phyloP scores from a whole-genome alignment of 1,284 basidiomycete species.

The Ustilago sp. region DNA sequence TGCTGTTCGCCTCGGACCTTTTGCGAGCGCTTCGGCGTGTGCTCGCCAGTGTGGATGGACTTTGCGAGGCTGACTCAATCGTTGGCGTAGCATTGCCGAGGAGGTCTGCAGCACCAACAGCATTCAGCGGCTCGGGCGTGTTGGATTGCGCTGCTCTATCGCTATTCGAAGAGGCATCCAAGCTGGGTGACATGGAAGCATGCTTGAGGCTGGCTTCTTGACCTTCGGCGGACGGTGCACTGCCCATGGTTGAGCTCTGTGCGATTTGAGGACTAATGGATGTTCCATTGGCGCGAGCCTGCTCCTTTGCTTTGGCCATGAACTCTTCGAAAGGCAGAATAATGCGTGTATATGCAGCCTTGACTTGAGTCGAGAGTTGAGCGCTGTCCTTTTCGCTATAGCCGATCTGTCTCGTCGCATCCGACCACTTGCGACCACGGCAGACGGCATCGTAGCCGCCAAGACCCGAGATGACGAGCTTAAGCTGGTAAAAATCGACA shows the following conservation, averaged over 20 bases:
- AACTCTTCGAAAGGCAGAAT: conserved; percentile 95
- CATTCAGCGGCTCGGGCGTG: conserved; percentile 40
- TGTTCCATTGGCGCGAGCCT: conserved; percentile 35
- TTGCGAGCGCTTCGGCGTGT: conserved; percentile 46
- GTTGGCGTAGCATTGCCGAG: conserved; percentile 26
- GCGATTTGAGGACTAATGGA: conserved; percentile 31
- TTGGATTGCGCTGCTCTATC: conserved; percentile 19
- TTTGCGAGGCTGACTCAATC: conserved; percentile 25
- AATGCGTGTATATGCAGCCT: conserved; percentile 87
- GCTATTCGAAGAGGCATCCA: conserved; percentile 24
- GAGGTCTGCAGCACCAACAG: conserved; percentile 28
- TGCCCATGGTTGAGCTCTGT: conserved; percentile 34
- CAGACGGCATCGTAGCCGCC: conserved; percentile 87
- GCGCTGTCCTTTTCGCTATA: conserved; percentile 75
- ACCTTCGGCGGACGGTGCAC: conserved; percentile 3
- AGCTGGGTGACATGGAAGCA: conserved; percentile 34
- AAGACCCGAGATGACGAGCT: conserved; percentile 87
- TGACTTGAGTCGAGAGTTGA: conserved; percentile 85
- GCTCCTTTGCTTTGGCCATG: conserved; percentile 72
- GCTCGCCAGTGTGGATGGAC: conserved; percentile 33
- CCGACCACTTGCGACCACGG: conserved; percentile 84
- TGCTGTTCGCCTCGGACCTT: conserved; percentile 31
- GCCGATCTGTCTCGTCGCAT: conserved; percentile 83
- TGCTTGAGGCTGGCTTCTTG: conserved; percentile 15
- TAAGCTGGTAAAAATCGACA: conserved; percentile 89